Percentiles rank a stretch among this genome's conserved stretches.
Conservation (phyloP, 1,284 basidiomycete species). For the Sporisorium reilianum region DNA sequence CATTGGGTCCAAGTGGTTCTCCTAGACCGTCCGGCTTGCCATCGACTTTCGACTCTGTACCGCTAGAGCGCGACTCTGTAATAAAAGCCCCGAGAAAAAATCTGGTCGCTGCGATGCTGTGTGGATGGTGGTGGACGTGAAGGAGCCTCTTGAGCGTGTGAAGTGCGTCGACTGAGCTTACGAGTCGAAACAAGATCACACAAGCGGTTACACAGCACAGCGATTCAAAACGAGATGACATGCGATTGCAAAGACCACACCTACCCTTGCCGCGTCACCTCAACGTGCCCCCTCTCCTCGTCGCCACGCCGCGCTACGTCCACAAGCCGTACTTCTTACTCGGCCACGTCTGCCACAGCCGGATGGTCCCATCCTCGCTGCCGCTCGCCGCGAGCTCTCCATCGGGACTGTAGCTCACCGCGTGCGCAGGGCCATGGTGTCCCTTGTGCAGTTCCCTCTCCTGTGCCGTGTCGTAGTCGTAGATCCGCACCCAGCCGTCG, state of each 20-base stretch:
- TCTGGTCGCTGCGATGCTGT: too few species aligned
- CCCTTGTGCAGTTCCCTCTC: slow-evolving; percentile 94
- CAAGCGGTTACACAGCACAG: too few species aligned
- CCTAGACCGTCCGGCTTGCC: neutral
- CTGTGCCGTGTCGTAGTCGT: slow-evolving; percentile 84
- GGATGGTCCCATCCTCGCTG: slow-evolving; percentile 85
- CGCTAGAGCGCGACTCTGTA: too few species aligned
- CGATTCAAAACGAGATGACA: too few species aligned
- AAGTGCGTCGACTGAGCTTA: too few species aligned
- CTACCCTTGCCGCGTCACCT: too few species aligned
- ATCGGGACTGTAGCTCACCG: slow-evolving; percentile 92
- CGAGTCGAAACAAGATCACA: too few species aligned
- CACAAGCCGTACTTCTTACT: slow-evolving; percentile 93
- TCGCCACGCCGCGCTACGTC: slow-evolving; percentile 66
- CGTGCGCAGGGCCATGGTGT: slow-evolving; percentile 96
- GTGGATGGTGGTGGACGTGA: too few species aligned
- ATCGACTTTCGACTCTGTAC: neutral
- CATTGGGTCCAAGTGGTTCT: slow-evolving; percentile 39
- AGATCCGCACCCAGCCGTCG: slow-evolving; percentile 97
- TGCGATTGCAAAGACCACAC: too few species aligned
- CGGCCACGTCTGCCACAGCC: slow-evolving; percentile 94
- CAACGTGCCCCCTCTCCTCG: too few species aligned
- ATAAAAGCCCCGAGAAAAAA: too few species aligned
- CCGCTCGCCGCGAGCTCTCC: slow-evolving; percentile 98
- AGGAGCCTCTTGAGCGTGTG: too few species aligned